Base-by-base conservation (phyloP, 179 eudicot species). In the Amaranthus tricolor region DNA sequence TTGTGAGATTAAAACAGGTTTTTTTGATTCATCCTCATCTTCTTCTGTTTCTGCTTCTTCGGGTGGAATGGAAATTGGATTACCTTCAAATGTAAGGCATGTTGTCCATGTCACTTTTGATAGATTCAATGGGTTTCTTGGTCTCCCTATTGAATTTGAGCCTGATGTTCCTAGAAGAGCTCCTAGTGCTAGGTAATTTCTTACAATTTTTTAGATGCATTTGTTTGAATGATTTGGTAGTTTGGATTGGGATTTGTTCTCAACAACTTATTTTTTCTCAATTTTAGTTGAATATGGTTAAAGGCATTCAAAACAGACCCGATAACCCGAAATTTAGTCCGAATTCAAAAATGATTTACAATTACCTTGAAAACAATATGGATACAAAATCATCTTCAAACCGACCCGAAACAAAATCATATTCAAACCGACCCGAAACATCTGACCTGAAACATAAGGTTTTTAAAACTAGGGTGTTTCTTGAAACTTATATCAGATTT, bases 71-170 rank as follows among this genome's bases (percentile, higher is more conserved):
- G 96, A 92, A 84, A 91, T 92, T 74, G 91, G 97, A 44, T 63
- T 77, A 63, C 97, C 97, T 50, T 85, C 89, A n/a, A 82, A 91
- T 84, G 97, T 91, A 2, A 85, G 96, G 49, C 97, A 92, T 82
- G 96, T 92, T 19, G 94, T 94, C 13, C 97, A 92, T 85, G 97
- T 92, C 55, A 92, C 94, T 3, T 92, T 92, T 89, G 97, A 92
- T 81, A 78, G 94, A 13, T 92, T 90, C 56, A 88, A 90, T 86
- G 97, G 97, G 40, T 92, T 92, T 69, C 89, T 92, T 73, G 97
- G 97, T 6, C 84, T 92, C 48, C 97, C 97, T 76, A 87, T 84
- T 76, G 97, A 92, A 85, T 92, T 90, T 76, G 96, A 90, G 76
- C 93, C 97, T 79, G 90, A 92, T 57, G 92, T 92, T 62, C 92